Base-by-base conservation (phyloP, 2,329 filamentous ascomycete species). In the Ceratocystis destructans region DNA sequence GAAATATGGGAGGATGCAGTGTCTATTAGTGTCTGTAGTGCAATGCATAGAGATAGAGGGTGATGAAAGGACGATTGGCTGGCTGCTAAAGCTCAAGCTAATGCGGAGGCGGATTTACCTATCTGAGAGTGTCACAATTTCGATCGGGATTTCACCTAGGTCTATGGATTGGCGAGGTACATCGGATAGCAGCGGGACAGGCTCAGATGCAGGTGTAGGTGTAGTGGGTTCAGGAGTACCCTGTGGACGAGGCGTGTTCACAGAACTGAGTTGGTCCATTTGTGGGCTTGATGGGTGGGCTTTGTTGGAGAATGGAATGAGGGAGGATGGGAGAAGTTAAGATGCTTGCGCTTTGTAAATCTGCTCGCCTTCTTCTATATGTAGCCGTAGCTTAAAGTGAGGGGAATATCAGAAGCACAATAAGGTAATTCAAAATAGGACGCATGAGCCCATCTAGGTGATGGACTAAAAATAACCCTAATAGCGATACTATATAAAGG, bases 81-180 rank as follows among this genome's bases (percentile, higher is more conserved):
- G 37, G 33, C 33, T 5, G 28, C 28, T 33, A 48, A 8, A 22
- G 55, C 3, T 2, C 67, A 61, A 64, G 64, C 66, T 41, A 10
- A n/a, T 12, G 37, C 37, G 28, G 5, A 20, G 7, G 17, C n/a
- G 46, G 62, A 31, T 61, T 41, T 50, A 91, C 90, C 89, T 89
- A 75, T 97, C 93, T 22, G 88, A 90, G 73, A 96, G 78, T 75
- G 90, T 94, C 67, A 94, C 83, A 68, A 99, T 83, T 80, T 99
- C 94, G 72, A 96, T 94, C 15, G 94, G 94, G 53, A 99, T 84
- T 72, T 96, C 89, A 71, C 96, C 90, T 69, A 94, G 87, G 67
- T 89, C 87, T 69, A 89, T 83, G 2, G 88, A 85, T 25, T 79
- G 77, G 67, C 82, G 74, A 0, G 78, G 78, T 1, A 75, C 71